Conservation (phyloP, 2,329 filamentous ascomycete species). For the Fusarium falciforme region DNA sequence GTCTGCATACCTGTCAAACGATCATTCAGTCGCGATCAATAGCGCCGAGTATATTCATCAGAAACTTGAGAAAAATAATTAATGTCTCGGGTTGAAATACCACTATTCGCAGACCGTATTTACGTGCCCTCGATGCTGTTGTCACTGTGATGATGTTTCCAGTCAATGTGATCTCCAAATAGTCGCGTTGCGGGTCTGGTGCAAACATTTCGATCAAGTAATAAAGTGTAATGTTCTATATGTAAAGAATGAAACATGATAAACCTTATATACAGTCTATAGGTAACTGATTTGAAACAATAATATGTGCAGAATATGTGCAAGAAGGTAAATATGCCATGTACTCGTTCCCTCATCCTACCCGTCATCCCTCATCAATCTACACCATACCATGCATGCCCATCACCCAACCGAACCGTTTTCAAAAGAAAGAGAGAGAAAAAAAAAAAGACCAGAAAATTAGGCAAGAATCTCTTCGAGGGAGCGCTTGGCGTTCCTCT, state of each 20-base stretch:
- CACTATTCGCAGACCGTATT: neutral
- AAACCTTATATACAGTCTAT: neutral
- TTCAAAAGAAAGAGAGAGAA: neutral
- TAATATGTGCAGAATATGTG: neutral
- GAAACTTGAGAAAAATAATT: neutral
- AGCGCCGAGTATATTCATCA: too few species aligned
- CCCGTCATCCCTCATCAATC: neutral
- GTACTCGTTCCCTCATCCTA: neutral
- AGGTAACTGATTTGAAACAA: neutral
- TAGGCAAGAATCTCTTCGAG: slow-evolving; percentile 2
- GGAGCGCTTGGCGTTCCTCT: slow-evolving; percentile 49
- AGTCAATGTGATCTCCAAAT: neutral
- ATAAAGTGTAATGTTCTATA: neutral
- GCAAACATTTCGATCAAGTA: neutral
- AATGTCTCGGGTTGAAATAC: neutral
- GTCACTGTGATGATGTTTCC: neutral
- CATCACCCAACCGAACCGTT: neutral
- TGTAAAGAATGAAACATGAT: neutral
- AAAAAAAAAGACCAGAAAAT: neutral
- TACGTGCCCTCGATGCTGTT: neutral
- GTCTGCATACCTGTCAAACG: neutral
- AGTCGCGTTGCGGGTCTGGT: neutral
- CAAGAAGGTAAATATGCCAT: neutral
- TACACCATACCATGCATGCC: neutral
- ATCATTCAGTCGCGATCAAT: too few species aligned